phyloP scores from a whole-genome alignment of 192 early-diverging fungal species.

The Entomortierella lignicola region DNA sequence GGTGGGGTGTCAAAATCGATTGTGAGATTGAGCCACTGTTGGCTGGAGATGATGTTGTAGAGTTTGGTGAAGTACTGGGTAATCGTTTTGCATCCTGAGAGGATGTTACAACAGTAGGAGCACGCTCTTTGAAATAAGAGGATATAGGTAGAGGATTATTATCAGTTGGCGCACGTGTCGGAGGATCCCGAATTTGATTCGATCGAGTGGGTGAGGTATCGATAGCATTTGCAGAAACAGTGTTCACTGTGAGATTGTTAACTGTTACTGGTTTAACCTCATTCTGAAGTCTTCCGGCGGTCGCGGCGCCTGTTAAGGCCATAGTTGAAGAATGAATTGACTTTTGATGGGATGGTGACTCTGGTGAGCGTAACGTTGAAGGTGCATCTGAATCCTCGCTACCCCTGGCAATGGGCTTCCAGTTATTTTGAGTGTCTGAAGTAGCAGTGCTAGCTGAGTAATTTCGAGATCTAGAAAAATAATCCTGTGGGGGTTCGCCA shows the following conservation, averaged over 20 bases:
- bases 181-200: neutral
- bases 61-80: neutral
- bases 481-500: slow-evolving; percentile 6
- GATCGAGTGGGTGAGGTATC: neutral
- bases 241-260: neutral
- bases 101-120: neutral
- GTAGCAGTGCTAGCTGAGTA: slow-evolving; percentile 18
- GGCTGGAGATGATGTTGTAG: slow-evolving; percentile 14
- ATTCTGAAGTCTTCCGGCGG: neutral
- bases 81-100: neutral
- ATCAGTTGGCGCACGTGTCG: slow-evolving; percentile 22
- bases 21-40: neutral
- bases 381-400: slow-evolving; percentile 30
- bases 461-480: slow-evolving; percentile 21
- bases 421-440: slow-evolving; percentile 13
- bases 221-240: neutral
- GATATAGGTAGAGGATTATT: slow-evolving; percentile 45
- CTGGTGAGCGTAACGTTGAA: slow-evolving; percentile 15
- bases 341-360: slow-evolving; percentile 18
- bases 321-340: neutral
- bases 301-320: neutral
- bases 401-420: slow-evolving; percentile 12
- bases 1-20: slow-evolving; percentile 20
- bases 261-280: neutral
- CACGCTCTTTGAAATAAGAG: slow-evolving; percentile 34